Evolutionary conservation across 83 land plant genomes (phyloP), one percentile per base, ranked within the genome.

Genomic region (Isoetes engelmannii): DNA sequence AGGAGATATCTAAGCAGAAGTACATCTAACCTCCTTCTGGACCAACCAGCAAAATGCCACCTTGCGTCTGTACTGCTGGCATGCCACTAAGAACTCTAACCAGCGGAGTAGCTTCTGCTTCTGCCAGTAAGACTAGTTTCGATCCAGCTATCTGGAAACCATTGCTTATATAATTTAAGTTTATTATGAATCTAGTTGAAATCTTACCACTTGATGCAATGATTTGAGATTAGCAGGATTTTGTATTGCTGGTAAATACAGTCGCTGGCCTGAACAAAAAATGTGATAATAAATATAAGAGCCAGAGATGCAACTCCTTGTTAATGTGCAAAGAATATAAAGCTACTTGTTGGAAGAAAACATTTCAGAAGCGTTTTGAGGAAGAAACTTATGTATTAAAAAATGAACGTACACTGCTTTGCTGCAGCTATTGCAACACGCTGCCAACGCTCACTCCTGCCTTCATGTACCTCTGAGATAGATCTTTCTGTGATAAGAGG

Each of bases 1-100:
- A 51, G 15, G 51, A 42, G 5, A 12, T 8, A 28, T 21, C 44
- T 17, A 45, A 49, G 60, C n/a, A 37, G 8, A 4, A 54, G n/a
- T 20, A 12, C 8, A 4, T 45, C 73, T 76, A 8, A 88, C 97
- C 97, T 61, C 97, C 97, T 89, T 92, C 97, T 37, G 97, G 97
- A 61, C 97, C 97, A 80, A 92, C 71, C 17, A 92, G 69, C 5
- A 92, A 57, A 10, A 85, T 62, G 10, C 95, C 97, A 57, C 69
- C 65, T 47, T 72, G 37, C 37, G 37, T 28, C 49, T 54, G 72
- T 70, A 18, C n/a, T 66, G 21, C 37, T 62, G 59, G 21, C 9
- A 69, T 46, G 17, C 69, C 57, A 61, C 81, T 57, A 54, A 92
- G 65, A 8, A 72, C 72, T 51, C 60, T 75, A 0, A 85, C 56